phyloP scores from a whole-genome alignment of 495 filamentous ascomycete genomes.

The Penicillium fimorum region DNA sequence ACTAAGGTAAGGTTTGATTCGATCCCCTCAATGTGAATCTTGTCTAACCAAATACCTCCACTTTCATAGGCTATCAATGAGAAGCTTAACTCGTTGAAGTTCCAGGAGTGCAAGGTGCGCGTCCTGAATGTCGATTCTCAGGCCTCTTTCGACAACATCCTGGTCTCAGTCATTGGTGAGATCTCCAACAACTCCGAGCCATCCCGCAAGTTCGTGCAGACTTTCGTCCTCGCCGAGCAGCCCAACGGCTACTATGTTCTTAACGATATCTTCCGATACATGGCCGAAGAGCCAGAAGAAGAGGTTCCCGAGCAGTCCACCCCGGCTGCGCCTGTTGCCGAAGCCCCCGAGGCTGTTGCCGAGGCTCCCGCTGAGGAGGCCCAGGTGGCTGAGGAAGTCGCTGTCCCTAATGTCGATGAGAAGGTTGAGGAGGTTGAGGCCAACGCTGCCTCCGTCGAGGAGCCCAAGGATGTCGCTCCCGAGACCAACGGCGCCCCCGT shows the following conservation, averaged over 20 bases:
- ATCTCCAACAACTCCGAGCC: slow-evolving; percentile 89
- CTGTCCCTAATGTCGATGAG: slow-evolving; percentile 55
- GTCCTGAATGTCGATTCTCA: slow-evolving; percentile 98
- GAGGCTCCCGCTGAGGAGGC: slow-evolving; percentile 35
- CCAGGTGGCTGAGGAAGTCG: slow-evolving; percentile 33
- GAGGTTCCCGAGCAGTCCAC: slow-evolving; percentile 59
- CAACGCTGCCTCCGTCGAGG: slow-evolving; percentile 28
- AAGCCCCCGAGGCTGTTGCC: slow-evolving; percentile 27
- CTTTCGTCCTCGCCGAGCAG: slow-evolving; percentile 96
- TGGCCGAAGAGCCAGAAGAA: slow-evolving; percentile 71
- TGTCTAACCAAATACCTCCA: slow-evolving; percentile 4
- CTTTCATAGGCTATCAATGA: slow-evolving; percentile 77
- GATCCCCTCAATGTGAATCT: background rate
- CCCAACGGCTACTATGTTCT: slow-evolving; percentile 97
- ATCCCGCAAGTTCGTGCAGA: slow-evolving; percentile 93
- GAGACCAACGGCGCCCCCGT: slow-evolving; percentile 45
- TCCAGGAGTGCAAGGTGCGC: slow-evolving; percentile 97
- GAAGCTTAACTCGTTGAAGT: slow-evolving; percentile 85
- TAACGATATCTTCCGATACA: slow-evolving; percentile 95
- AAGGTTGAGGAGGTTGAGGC: slow-evolving; percentile 52
- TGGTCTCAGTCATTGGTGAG: slow-evolving; percentile 96
- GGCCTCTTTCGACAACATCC: slow-evolving; percentile 84
- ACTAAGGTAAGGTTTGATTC: slow-evolving; percentile 63
- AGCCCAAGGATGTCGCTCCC: slow-evolving; percentile 33
- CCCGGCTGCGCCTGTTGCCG: slow-evolving; percentile 40